A percentile compares a stretch with the other conserved stretches of the same genome.
These are phyloP conservation scores for Tribonema minus DNA, from an alignment of 108 stramenopile genomes.

Conservation along the genomic window DNA sequence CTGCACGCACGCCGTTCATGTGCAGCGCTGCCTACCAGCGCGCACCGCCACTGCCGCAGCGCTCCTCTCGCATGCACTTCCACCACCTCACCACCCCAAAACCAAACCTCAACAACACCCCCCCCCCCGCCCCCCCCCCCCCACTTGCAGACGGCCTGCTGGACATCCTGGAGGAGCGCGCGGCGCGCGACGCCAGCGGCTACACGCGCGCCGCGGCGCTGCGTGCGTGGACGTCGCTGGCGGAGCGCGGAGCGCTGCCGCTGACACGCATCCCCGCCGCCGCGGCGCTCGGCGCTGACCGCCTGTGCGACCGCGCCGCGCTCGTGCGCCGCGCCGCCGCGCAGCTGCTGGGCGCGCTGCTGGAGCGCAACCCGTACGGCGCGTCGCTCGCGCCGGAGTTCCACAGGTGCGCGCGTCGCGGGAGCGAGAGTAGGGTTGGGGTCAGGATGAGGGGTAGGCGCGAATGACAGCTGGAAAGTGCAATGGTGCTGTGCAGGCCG, in stretches of 20 bases:
- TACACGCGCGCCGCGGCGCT: conserved; percentile 75
- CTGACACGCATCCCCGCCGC: conserved; percentile 66
- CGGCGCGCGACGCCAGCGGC: conserved; percentile 59
- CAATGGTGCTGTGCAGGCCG: too few species aligned
- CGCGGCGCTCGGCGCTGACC: conserved; percentile 72
- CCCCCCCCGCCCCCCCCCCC: too few species aligned
- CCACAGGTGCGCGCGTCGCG: too few species aligned
- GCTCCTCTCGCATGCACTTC: too few species aligned
- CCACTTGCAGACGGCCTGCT: conserved; percentile 66
- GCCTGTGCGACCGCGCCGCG: conserved; percentile 84
- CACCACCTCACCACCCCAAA: too few species aligned
- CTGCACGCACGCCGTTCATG: too few species aligned
- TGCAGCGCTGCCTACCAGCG: too few species aligned
- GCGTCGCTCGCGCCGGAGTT: conserved; percentile 75
- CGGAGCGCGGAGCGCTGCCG: conserved; percentile 67
- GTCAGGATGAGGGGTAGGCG: too few species aligned
- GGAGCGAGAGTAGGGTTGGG: too few species aligned
- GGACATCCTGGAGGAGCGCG: conserved; percentile 70
- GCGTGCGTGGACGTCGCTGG: conserved; percentile 68
- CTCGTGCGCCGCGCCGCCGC: conserved; percentile 77
- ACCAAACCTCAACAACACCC: too few species aligned
- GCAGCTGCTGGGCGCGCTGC: conserved; percentile 67
- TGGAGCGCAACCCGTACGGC: conserved; percentile 91
- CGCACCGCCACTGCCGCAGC: too few species aligned
- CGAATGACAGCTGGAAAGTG: too few species aligned